Base-by-base conservation (phyloP, 495 filamentous ascomycete genomes). In the Annulohypoxylon moriforme region DNA sequence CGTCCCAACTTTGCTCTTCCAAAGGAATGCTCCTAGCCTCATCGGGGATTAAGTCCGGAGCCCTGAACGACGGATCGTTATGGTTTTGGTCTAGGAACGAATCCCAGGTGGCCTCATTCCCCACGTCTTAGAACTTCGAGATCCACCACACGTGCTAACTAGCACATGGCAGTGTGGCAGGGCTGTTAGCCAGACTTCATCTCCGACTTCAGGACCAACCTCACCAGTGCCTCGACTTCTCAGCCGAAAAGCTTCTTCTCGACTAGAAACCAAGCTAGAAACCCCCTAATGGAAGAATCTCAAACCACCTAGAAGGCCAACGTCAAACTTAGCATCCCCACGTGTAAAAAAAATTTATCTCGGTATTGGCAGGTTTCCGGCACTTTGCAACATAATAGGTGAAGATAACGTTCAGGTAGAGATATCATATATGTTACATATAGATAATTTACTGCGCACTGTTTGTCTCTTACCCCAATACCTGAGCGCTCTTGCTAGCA, bases 141-240 rank as follows among this genome's bases (percentile, higher is more conserved):
- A 65, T 66, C 66, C 71, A 69, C 65, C 50, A 7, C 57, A 16
- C 24, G 57, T 33, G 8, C 50, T 59, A 63, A 50, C 56, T 29
- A 69, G 46, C 66, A 69, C 71, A 69, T 73, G 71, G 66, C 61
- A 69, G 61, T 47, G 50, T 69, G 56, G 57, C 71, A 73, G 58
- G 71, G 66, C 71, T 73, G 31, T 14, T 65, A 59, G 66, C 53
- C 56, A 52, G 61, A 67, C 57, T 50, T 73, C 71, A 69, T 69
- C 53, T 73, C 71, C 66, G 71, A 14, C 46, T 24, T 66, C 61
- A 69, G 71, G 66, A 69, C 53, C 60, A 73, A 57, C 50, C 16
- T 55, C 47, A 29, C 31, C 63, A 40, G 40, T 56, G 40, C 36
- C 50, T 64, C 16, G n/a, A 3, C 56, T 34, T 63, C 11, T 20